phyloP scores from a whole-genome alignment of 805 yeast species.

The Metschnikowia proteae region DNA sequence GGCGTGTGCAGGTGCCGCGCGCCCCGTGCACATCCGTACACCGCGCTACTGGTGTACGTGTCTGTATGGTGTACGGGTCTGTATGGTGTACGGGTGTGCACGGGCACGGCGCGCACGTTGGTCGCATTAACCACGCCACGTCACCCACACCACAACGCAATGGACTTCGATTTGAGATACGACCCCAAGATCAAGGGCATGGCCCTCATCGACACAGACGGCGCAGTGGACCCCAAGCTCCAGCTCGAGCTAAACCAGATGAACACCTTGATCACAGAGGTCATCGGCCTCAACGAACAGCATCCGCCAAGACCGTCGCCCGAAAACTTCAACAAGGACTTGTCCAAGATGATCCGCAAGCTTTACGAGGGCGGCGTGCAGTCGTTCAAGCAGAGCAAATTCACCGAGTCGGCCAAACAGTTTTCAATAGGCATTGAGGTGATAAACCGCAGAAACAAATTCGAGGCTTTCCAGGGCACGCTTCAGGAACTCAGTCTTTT shows the following conservation, averaged over 20 bases:
- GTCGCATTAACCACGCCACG: background rate
- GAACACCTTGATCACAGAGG: slow-evolving; percentile 34
- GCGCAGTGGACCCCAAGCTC: slow-evolving; percentile 23
- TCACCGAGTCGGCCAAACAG: slow-evolving; percentile 59
- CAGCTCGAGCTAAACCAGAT: slow-evolving; percentile 43
- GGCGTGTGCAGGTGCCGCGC: background rate
- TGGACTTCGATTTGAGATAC: slow-evolving; percentile 19
- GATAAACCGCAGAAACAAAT: slow-evolving; percentile 63
- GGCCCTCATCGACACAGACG: slow-evolving; percentile 8
- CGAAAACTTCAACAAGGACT: slow-evolving; percentile 52
- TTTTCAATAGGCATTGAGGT: slow-evolving; percentile 64
- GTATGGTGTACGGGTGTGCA: no score
- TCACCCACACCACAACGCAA: background rate
- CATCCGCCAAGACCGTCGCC: slow-evolving; percentile 55
- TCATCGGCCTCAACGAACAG: slow-evolving; percentile 41
- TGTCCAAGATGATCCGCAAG: slow-evolving; percentile 58
- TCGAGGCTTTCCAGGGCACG: slow-evolving; percentile 70
- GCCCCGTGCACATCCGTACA: background rate
- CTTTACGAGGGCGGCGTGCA: slow-evolving; percentile 62
- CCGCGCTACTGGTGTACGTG: no score
- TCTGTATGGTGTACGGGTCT: no score
- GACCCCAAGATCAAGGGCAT: slow-evolving; percentile 19
- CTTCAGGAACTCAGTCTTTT: slow-evolving; percentile 64
- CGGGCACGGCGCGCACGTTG: no score
- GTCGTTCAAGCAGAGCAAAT: slow-evolving; percentile 51